Percentiles rank a stretch among this genome's conserved stretches.
Conservation (phyloP, 2,329 filamentous ascomycete genomes). For the Bipolaris victoriae region DNA sequence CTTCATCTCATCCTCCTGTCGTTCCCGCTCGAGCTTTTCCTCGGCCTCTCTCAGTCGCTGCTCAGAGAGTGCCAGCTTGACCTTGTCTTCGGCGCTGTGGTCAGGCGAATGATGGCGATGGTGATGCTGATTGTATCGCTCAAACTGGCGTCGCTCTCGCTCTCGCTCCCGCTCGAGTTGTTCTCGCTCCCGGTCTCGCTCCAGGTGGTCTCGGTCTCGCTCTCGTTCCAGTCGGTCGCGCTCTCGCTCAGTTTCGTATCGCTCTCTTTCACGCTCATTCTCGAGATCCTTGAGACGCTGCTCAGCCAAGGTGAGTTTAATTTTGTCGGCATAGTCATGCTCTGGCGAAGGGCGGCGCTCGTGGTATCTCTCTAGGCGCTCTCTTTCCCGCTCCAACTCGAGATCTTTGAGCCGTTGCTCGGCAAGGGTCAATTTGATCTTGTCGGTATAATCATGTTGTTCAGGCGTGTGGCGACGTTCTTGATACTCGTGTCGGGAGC, state of each 20-base stretch:
- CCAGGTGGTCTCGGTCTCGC: slow-evolving; percentile 33
- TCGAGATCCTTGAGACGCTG: slow-evolving; percentile 16
- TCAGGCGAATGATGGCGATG: slow-evolving; percentile 18
- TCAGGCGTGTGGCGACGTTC: slow-evolving; percentile 27
- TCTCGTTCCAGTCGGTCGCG: slow-evolving; percentile 42
- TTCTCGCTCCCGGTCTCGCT: slow-evolving; percentile 31
- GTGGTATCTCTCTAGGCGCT: slow-evolving; percentile 34
- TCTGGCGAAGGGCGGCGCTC: slow-evolving; percentile 7
- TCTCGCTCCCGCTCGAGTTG: slow-evolving; percentile 39
- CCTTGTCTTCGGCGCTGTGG: slow-evolving; percentile 30
- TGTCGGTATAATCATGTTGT: slow-evolving; percentile 19
- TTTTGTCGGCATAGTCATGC: slow-evolving; percentile 10
- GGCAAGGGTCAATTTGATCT: slow-evolving; percentile 45
- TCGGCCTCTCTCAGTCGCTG: slow-evolving; percentile 47
- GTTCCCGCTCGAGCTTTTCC: slow-evolving; percentile 43
- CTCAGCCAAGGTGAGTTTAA: slow-evolving; percentile 13
- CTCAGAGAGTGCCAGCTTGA: slow-evolving; percentile 44
- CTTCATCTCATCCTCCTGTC: slow-evolving; percentile 43
- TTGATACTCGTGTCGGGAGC: slow-evolving; percentile 33
- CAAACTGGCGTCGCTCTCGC: slow-evolving; percentile 32
- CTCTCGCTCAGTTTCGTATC: slow-evolving; percentile 34
- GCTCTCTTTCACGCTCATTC: slow-evolving; percentile 11
- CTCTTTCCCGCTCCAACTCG: slow-evolving; percentile 39
- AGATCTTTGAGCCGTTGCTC: slow-evolving; percentile 46
- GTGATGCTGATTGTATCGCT: neutral